Evolutionary conservation across 2,329 filamentous ascomycete species (phyloP).

Genomic region (Beauveria bassiana): DNA sequence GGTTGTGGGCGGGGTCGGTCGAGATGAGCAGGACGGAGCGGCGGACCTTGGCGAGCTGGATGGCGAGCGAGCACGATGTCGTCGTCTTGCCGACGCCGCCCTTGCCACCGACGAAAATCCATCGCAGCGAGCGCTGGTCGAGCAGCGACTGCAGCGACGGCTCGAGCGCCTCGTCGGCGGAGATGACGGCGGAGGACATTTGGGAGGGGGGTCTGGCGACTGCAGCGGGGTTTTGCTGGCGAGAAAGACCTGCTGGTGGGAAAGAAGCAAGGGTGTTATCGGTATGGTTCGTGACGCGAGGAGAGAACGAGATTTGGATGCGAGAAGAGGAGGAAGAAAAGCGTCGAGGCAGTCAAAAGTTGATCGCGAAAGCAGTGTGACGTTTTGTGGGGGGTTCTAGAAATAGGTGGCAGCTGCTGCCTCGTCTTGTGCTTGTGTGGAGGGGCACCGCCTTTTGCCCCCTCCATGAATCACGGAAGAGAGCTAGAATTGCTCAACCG

Average conservation of each 20-base stretch:
- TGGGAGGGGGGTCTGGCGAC: slow-evolving; percentile 1
- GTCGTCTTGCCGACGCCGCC: slow-evolving; percentile 98
- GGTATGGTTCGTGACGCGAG: neutral
- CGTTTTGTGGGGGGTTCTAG: neutral
- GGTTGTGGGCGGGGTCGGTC: slow-evolving; percentile 95
- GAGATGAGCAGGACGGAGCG: slow-evolving; percentile 96
- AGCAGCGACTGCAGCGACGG: slow-evolving; percentile 90
- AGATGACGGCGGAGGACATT: slow-evolving; percentile 34
- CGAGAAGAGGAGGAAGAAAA: neutral
- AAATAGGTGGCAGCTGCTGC: neutral
- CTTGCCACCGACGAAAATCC: slow-evolving; percentile 99
- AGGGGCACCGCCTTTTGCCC: neutral
- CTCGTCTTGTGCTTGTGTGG: neutral
- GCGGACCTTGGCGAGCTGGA: slow-evolving; percentile 91
- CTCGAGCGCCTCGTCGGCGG: slow-evolving; percentile 68
- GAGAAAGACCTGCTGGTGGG: neutral
- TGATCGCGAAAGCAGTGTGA: neutral
- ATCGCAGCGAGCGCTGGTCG: slow-evolving; percentile 89
- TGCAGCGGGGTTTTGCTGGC: neutral
- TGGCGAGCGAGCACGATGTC: slow-evolving; percentile 96
- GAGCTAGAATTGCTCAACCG: too few species aligned
- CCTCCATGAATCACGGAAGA: slow-evolving; percentile 13
- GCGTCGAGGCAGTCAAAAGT: neutral
- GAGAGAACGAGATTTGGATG: neutral
- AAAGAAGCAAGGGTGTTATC: neutral